Percentiles rank a stretch among this genome's conserved stretches.
Conservation (phyloP, 768 basidiomycete genomes). For the Clathrus columnatus region DNA sequence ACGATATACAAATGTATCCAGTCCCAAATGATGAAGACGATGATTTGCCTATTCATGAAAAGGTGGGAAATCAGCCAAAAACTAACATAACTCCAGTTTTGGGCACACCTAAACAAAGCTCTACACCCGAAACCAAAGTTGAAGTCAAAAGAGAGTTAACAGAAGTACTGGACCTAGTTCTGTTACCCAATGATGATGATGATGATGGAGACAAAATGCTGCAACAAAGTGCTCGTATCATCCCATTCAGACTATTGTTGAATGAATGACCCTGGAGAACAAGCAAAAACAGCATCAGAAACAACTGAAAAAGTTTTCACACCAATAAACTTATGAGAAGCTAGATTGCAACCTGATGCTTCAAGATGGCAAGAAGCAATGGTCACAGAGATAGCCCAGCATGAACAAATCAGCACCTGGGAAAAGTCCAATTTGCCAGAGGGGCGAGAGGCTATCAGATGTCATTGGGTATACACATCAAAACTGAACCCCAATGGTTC, state of each 20-base stretch:
- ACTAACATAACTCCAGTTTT: not conserved
- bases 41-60: not conserved
- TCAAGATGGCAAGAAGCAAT: slow-evolving; percentile 20
- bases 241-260: no score
- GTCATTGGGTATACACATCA: not conserved
- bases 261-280: no score
- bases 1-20: not conserved
- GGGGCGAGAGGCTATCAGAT: not conserved
- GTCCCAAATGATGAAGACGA: not conserved
- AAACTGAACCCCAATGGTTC: not conserved
- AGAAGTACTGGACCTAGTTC: not conserved
- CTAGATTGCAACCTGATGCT: slow-evolving; percentile 6
- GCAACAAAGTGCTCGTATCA: no score
- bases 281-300: slow-evolving; percentile 9
- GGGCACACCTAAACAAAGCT: not conserved
- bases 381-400: slow-evolving; percentile 17
- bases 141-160: not conserved
- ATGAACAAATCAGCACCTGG: slow-evolving; percentile 19
- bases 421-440: not conserved
- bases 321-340: slow-evolving; percentile 14
- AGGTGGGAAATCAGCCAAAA: not conserved
- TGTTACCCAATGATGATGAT: no score
- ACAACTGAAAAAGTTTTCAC: no score
- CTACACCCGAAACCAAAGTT: not conserved
- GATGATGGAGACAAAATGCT: no score